Base-by-base conservation (phyloP, 257 asterid genomes). In the Nicotiana undulata region DNA sequence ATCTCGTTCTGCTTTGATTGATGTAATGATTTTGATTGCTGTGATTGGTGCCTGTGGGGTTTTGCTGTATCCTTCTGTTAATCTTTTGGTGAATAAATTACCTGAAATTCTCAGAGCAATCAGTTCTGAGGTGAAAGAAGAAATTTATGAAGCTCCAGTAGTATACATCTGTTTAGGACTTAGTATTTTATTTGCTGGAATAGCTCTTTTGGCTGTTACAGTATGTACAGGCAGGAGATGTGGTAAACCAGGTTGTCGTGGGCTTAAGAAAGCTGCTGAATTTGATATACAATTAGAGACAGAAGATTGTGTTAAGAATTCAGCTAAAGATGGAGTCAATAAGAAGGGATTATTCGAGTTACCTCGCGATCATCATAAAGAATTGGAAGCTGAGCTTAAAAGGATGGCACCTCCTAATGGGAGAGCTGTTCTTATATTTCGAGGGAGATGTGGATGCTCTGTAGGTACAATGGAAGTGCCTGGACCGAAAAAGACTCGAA, bases 321-420 rank as follows among this genome's bases (percentile, higher is more conserved):
- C 93, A 8, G 80, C 85, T 0, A 89, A 86, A 68, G 75, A 81
- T 60, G 92, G 88, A 17, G 81, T 86, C 22, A 24, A 44, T 46
- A 91, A 86, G 83, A 89, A 88, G 82, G 99, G 98, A 5, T 29
- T 96, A 15, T 91, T 94, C 44, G 93, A 92, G 83, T 72, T 93
- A 89, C 93, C 92, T 20, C 93, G 93, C 6, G 98, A 92, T 81
- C 97, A 90, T 68, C 97, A 94, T 55, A 82, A 90, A 89, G 98
- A 92, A 80, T 40, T 96, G 83, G 99, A 93, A 86, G 93, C 94
- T 2, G 98, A 96, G 94, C 97, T 96, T 34, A 96, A 91, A 94
- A 90, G 92, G 88, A 89, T 94, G 97, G 98, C 97, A 10, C 99
- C 99, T 0, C 90, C 89, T 37, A 96, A 96, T 80, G 99, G 99